Conservation (phyloP, 441 rosid genomes). For the Jatropha podagrica region DNA sequence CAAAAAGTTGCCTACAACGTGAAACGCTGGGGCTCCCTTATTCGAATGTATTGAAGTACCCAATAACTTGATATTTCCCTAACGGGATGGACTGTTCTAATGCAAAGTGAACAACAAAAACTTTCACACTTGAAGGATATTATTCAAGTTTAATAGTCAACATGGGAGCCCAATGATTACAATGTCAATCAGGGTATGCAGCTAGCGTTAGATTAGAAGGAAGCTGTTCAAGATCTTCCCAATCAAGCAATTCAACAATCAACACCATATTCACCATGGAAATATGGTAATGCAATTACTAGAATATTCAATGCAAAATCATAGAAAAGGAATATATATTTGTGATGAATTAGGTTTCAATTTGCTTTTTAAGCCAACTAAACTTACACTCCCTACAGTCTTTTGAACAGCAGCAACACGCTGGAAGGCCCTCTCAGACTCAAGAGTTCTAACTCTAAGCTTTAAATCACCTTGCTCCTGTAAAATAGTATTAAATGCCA, state of each 20-base stretch:
- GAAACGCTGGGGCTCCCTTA: neutral
- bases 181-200: neutral
- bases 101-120: neutral
- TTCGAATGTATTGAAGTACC: neutral
- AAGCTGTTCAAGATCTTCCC: neutral
- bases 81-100: neutral
- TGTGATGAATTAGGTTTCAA: neutral
- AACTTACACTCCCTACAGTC: conserved; percentile 94
- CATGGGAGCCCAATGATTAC: neutral
- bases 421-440: conserved; percentile 96
- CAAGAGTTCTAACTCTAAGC: conserved; percentile 90
- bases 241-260: neutral
- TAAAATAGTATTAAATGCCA: conserved; percentile 16
- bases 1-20: neutral
- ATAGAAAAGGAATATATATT: conserved; percentile 1
- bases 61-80: neutral
- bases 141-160: neutral
- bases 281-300: neutral
- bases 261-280: neutral
- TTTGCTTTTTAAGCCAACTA: conserved; percentile 5
- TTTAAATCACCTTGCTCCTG: conserved; percentile 99
- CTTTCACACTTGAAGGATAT: neutral
- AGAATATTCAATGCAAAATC: neutral
- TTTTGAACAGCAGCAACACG: conserved; percentile 96
- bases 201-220: neutral